Evolutionary conservation across 2,329 filamentous ascomycete genomes (phyloP).

Genomic region (Trichoderma hamatum): DNA sequence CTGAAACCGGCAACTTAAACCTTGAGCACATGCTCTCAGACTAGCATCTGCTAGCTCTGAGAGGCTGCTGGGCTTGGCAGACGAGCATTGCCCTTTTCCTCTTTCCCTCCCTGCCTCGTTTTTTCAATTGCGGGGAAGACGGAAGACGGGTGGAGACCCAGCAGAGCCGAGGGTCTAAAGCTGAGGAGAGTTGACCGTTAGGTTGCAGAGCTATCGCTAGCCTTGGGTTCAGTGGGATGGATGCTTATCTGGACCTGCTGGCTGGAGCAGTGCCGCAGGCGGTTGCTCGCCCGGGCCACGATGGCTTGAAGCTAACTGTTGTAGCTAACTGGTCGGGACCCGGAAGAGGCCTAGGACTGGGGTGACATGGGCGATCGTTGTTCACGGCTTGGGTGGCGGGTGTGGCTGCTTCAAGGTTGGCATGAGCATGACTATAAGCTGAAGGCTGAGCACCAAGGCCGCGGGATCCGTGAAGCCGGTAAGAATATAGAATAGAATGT

Average conservation of each 20-base stretch:
- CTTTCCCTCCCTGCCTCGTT: not conserved
- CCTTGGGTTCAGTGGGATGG: not conserved
- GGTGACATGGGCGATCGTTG: constrained; percentile 1
- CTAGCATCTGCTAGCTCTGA: constrained; percentile 16
- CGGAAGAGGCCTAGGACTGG: constrained; percentile 17
- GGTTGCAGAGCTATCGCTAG: not conserved
- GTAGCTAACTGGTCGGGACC: constrained; percentile 11
- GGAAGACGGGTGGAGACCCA: not conserved
- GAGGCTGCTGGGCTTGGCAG: constrained; percentile 1
- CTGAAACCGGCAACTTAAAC: not conserved
- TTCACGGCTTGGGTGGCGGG: not conserved
- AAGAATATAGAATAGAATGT: not conserved
- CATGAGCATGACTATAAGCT: not conserved
- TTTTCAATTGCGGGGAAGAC: constrained; percentile 5
- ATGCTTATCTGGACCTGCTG: not conserved
- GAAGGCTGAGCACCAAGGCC: not conserved
- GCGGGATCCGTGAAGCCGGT: not conserved
- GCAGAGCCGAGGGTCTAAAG: not conserved
- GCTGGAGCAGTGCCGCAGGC: not conserved
- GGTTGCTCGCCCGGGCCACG: not conserved
- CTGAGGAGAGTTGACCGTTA: not conserved
- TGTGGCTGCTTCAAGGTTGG: not conserved
- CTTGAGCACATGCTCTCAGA: constrained; percentile 11
- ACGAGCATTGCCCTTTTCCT: not conserved
- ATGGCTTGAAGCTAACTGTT: constrained; percentile 15